These are phyloP conservation scores for Phylloporus arenicola DNA, from an alignment of 768 basidiomycete genomes.

Conservation along the genomic window DNA sequence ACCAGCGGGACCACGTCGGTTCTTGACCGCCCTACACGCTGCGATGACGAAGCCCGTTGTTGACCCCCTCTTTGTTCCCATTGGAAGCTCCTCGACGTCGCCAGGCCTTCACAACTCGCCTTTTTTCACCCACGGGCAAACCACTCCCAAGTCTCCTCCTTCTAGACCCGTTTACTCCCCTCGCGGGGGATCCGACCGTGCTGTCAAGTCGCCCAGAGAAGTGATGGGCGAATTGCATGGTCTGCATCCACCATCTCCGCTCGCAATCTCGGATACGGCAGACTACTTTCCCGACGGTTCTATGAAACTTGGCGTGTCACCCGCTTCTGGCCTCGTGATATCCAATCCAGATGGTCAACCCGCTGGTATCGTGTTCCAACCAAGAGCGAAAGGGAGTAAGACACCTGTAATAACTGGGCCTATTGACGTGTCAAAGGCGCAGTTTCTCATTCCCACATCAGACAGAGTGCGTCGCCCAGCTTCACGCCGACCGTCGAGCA, in stretches of 20 bases:
- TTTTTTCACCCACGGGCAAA: slow-evolving; percentile 34
- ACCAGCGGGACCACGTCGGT: slow-evolving; percentile 90
- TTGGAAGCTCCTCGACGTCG: slow-evolving; percentile 83
- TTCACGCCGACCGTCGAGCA: slow-evolving; percentile 24
- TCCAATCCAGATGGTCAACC: slow-evolving; percentile 92
- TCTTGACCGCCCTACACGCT: slow-evolving; percentile 88
- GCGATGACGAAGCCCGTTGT: slow-evolving; percentile 81
- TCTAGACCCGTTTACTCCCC: slow-evolving; percentile 39
- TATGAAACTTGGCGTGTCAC: slow-evolving; percentile 66
- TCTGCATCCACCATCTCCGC: slow-evolving; percentile 60
- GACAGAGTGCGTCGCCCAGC: slow-evolving; percentile 25
- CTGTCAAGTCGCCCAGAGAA: slow-evolving; percentile 51
- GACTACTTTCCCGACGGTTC: slow-evolving; percentile 65
- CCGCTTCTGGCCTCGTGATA: slow-evolving; percentile 83
- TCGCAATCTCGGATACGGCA: slow-evolving; percentile 61
- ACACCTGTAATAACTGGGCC: slow-evolving; percentile 26
- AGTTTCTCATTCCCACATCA: slow-evolving; percentile 26
- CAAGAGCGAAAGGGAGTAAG: slow-evolving; percentile 44
- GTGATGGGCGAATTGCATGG: slow-evolving; percentile 33
- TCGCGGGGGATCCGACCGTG: slow-evolving; percentile 60
- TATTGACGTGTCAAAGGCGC: slow-evolving; percentile 46
- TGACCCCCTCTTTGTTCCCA: slow-evolving; percentile 91
- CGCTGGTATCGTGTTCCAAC: slow-evolving; percentile 95
- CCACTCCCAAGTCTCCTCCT: slow-evolving; percentile 40
- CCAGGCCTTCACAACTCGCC: slow-evolving; percentile 54